phyloP scores from a whole-genome alignment of 2,329 filamentous ascomycete genomes.

The Ceratocystis variospora region DNA sequence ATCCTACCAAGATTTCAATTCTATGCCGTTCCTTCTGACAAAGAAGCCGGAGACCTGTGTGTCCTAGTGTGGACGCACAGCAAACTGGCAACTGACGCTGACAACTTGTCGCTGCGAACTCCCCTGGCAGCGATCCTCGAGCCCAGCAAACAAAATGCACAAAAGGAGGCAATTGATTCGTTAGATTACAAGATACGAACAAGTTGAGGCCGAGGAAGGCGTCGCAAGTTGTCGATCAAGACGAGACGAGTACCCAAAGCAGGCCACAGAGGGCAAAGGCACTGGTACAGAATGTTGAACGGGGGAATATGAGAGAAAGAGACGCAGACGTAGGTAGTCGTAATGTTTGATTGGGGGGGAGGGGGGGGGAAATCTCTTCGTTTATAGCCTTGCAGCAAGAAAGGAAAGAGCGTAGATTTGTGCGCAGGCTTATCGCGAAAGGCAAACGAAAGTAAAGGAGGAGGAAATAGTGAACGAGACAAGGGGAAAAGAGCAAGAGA shows the following conservation, averaged over 20 bases:
- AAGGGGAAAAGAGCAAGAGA: neutral
- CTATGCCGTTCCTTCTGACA: neutral
- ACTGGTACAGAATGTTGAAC: neutral
- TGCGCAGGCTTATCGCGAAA: slow-evolving; percentile 5
- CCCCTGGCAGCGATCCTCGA: neutral
- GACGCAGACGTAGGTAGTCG: neutral
- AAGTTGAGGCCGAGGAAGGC: neutral
- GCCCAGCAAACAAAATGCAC: neutral
- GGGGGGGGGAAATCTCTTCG: neutral
- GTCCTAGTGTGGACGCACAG: neutral
- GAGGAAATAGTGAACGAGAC: neutral
- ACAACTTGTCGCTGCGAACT: neutral
- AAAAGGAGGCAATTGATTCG: neutral
- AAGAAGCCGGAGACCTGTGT: neutral
- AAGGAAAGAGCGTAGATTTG: slow-evolving; percentile 6
- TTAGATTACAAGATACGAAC: neutral
- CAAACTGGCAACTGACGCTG: neutral
- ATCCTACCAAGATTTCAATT: neutral
- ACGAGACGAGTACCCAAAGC: neutral
- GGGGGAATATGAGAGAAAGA: neutral
- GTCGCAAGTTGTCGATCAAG: neutral
- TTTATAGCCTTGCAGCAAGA: neutral
- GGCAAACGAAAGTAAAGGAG: neutral
- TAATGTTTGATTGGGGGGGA: neutral
- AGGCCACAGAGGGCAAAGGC: neutral